phyloP scores from a whole-genome alignment of 805 yeast genomes.

The Saccharomycopsis fibuligera region DNA sequence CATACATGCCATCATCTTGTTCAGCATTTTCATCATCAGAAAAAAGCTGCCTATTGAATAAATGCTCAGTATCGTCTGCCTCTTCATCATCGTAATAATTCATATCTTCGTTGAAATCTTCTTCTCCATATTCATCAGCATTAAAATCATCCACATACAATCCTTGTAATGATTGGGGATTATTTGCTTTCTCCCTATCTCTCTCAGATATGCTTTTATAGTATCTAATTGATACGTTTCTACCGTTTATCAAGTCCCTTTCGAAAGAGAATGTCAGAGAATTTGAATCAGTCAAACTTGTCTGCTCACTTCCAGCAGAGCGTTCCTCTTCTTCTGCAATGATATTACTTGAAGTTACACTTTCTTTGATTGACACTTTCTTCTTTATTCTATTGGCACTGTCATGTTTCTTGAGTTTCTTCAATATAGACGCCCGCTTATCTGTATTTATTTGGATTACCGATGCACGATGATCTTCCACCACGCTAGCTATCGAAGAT shows the following conservation, averaged over 20 bases:
- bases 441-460: slow-evolving; percentile 10
- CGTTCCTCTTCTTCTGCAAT: neutral
- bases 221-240: slow-evolving; percentile 33
- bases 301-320: neutral
- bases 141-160: slow-evolving; percentile 26
- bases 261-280: slow-evolving; percentile 33
- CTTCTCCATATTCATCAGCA: slow-evolving; percentile 23
- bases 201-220: slow-evolving; percentile 31
- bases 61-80: slow-evolving; percentile 34
- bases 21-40: slow-evolving; percentile 25
- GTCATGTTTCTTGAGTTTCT: slow-evolving; percentile 6
- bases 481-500: neutral
- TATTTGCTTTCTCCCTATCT: slow-evolving; percentile 24
- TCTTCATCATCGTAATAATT: slow-evolving; percentile 29
- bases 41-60: slow-evolving; percentile 33
- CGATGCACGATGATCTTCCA: slow-evolving; percentile 3
- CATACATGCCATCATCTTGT: neutral
- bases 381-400: neutral
- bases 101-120: slow-evolving; percentile 29
- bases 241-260: slow-evolving; percentile 26
- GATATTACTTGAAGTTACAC: no score
- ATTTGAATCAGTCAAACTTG: slow-evolving; percentile 17
- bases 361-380: neutral
- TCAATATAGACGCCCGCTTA: slow-evolving; percentile 11
- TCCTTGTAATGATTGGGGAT: slow-evolving; percentile 9